Evolutionary conservation across 805 yeast species (phyloP).

Genomic region (Starmerella etchellsii): DNA sequence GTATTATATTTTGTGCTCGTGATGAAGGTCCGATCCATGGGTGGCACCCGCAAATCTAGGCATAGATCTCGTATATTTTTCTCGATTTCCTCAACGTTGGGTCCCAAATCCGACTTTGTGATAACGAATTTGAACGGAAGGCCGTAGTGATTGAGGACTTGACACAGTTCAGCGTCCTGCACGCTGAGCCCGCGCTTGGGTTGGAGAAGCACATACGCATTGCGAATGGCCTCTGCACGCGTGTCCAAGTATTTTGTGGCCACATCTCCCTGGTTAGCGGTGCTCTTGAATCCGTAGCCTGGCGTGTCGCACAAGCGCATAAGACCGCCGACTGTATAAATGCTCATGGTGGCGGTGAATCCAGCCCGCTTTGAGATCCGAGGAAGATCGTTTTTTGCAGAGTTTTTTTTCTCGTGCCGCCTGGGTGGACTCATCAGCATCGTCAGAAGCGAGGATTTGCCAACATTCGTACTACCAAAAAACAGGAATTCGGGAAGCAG

Average conservation of each 20-base stretch:
- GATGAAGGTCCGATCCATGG: constrained; percentile 5
- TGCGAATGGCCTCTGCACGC: constrained; percentile 37
- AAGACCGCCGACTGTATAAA: constrained; percentile 51
- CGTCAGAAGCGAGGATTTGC: constrained; percentile 69
- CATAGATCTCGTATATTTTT: constrained; percentile 6
- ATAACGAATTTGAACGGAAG: constrained; percentile 60
- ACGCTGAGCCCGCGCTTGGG: constrained; percentile 44
- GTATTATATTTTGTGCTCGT: constrained; percentile 18
- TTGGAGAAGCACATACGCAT: constrained; percentile 51
- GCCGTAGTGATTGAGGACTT: constrained; percentile 40
- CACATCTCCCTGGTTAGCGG: constrained; percentile 51
- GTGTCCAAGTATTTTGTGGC: constrained; percentile 49
- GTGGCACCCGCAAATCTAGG: constrained; percentile 2
- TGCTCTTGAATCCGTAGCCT: constrained; percentile 73
- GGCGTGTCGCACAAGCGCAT: constrained; percentile 73
- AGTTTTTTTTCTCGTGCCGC: constrained; percentile 23
- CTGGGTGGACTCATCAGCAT: constrained; percentile 28
- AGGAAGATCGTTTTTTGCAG: constrained; percentile 33
- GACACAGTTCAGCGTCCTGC: constrained; percentile 43
- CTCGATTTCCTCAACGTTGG: background rate
- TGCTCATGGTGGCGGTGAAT: constrained; percentile 49
- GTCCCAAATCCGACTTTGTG: constrained; percentile 51
- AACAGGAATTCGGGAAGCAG: constrained; percentile 60
- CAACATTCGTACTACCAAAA: constrained; percentile 75
- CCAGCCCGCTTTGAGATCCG: constrained; percentile 35